Percentiles rank a stretch among this genome's conserved stretches.
phyloP scores from a whole-genome alignment of 2,329 filamentous ascomycete species.

The Fusarium domesticum region DNA sequence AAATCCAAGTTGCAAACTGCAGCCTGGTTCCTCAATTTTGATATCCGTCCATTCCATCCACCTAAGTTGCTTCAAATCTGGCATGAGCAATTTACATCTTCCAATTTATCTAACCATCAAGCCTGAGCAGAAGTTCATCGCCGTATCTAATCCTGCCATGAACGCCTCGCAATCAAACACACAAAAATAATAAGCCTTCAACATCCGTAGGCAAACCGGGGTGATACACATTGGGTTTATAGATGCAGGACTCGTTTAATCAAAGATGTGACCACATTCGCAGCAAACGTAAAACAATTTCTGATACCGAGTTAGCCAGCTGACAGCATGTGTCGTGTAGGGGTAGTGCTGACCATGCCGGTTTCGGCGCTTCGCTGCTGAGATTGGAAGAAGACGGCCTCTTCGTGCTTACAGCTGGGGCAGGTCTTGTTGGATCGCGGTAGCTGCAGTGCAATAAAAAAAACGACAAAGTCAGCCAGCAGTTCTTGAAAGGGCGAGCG shows the following conservation, averaged over 20 bases:
- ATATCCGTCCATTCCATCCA: background rate
- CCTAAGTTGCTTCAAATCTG: background rate
- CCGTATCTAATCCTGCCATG: slow-evolving; percentile 12
- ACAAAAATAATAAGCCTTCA: slow-evolving; percentile 13
- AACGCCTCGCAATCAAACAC: slow-evolving; percentile 25
- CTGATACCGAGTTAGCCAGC: slow-evolving; percentile 41
- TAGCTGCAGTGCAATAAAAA: slow-evolving; percentile 62
- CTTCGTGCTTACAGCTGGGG: slow-evolving; percentile 77
- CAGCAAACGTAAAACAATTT: slow-evolving; percentile 95
- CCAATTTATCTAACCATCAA: slow-evolving; percentile 8
- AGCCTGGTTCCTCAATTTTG: slow-evolving; percentile 4
- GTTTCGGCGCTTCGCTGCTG: slow-evolving; percentile 96
- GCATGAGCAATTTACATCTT: slow-evolving; percentile 15
- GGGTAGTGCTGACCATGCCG: slow-evolving; percentile 75
- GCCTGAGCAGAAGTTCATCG: slow-evolving; percentile 11
- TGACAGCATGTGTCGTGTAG: background rate
- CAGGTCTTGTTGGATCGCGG: slow-evolving; percentile 85
- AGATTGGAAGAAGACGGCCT: slow-evolving; percentile 98
- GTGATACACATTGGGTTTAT: slow-evolving; percentile 20
- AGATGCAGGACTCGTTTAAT: slow-evolving; percentile 39
- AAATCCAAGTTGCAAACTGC: slow-evolving; percentile 6
- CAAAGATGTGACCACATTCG: slow-evolving; percentile 85
- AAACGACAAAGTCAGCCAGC: slow-evolving; percentile 43
- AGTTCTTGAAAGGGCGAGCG: slow-evolving; percentile 30
- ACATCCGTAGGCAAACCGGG: background rate